phyloP scores from a whole-genome alignment of 2,329 filamentous ascomycete genomes.

The Pyrenophora tritici-repentis region DNA sequence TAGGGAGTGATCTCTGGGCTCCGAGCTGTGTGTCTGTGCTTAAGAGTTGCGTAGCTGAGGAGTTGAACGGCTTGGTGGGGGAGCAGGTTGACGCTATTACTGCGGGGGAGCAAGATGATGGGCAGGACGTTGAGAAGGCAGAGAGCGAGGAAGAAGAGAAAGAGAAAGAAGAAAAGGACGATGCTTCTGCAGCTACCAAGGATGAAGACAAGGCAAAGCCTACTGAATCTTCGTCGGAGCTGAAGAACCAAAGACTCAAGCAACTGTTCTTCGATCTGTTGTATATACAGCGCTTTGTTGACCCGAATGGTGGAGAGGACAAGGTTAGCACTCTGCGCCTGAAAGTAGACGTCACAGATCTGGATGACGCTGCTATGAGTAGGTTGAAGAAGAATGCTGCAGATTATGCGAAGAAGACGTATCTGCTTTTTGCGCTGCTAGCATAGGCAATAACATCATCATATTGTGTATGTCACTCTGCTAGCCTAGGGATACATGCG shows the following conservation, averaged over 20 bases:
- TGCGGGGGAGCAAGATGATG: conserved; percentile 10
- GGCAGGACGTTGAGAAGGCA: conserved; percentile 3
- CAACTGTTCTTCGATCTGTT: conserved; percentile 52
- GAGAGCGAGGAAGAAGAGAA: conserved; percentile 5
- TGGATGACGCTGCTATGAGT: conserved; percentile 57
- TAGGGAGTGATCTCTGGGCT: conserved; percentile 83
- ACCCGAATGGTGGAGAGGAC: conserved; percentile 6
- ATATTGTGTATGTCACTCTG: too few species aligned
- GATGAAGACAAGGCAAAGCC: conserved; percentile 14
- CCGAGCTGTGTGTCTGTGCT: conserved; percentile 66
- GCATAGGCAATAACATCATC: conserved; percentile 14
- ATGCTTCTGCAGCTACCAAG: conserved; percentile 1
- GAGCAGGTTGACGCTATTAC: conserved; percentile 45
- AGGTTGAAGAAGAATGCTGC: conserved; percentile 65
- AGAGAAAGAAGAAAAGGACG: not conserved
- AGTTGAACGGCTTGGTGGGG: conserved; percentile 51
- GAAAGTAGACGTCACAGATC: conserved; percentile 52
- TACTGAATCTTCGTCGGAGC: conserved; percentile 17
- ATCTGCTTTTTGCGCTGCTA: conserved; percentile 79
- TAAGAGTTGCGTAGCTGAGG: conserved; percentile 61
- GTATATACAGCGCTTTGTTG: conserved; percentile 48
- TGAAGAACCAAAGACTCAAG: conserved; percentile 35
- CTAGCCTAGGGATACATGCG: too few species aligned
- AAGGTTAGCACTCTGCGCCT: conserved; percentile 18
- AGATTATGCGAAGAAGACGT: conserved; percentile 84